Evolutionary conservation across 257 asterid genomes (phyloP).

Genomic region (Solanum chaucha): DNA sequence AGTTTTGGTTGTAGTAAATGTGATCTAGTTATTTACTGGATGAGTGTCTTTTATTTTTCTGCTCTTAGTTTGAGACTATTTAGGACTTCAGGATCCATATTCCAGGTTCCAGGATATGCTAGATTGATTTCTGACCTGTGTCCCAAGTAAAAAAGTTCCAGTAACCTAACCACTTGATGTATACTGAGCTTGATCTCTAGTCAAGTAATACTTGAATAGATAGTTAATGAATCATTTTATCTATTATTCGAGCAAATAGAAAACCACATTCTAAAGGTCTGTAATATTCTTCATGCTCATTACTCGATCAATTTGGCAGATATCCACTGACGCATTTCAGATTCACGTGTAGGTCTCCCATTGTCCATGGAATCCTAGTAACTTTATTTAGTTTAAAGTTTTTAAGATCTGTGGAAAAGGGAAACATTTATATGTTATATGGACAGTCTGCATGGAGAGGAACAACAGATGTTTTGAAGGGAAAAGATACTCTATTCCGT

Average conservation of each 20-base stretch:
- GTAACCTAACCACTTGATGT: background rate
- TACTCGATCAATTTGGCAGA: background rate
- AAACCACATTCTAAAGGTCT: background rate
- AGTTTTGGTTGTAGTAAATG: background rate
- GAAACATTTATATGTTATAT: background rate
- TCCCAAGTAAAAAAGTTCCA: background rate
- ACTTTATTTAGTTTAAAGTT: background rate
- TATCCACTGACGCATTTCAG: background rate
- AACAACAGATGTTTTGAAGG: background rate
- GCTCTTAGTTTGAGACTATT: background rate
- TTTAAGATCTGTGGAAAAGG: background rate
- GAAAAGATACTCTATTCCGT: background rate
- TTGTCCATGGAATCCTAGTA: background rate
- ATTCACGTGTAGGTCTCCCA: background rate
- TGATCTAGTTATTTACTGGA: background rate
- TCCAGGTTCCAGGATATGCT: background rate
- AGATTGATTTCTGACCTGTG: background rate
- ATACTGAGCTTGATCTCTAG: background rate
- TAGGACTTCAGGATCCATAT: background rate
- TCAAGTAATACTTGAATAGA: background rate
- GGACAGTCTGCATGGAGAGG: background rate
- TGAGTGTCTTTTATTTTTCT: background rate
- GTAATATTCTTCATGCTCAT: background rate
- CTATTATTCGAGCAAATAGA: background rate
- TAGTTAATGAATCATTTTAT: background rate